These are phyloP conservation scores for Aspergillus novofumigatus DNA, from an alignment of 2,329 filamentous ascomycete species.

Conservation along the genomic window DNA sequence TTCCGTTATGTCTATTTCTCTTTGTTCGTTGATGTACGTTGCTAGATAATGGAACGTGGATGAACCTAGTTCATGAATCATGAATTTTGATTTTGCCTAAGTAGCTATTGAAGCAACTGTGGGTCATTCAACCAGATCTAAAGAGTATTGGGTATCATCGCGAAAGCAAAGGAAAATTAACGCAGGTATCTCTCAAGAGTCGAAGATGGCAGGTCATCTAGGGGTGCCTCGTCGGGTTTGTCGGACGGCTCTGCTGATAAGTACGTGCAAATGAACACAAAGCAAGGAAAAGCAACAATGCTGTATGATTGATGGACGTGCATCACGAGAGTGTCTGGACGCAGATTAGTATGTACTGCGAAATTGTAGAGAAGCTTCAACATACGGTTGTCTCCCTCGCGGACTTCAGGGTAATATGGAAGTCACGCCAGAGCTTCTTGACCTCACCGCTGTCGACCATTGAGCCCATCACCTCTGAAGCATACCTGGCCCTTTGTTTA, in stretches of 20 bases:
- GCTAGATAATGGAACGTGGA: constrained; percentile 28
- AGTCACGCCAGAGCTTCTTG: constrained; percentile 60
- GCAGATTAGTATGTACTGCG: not conserved
- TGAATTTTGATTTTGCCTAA: not conserved
- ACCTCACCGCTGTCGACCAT: constrained; percentile 62
- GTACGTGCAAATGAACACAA: not conserved
- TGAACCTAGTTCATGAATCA: constrained; percentile 5
- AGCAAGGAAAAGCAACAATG: not conserved
- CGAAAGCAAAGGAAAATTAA: not conserved
- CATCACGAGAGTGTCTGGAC: constrained; percentile 1
- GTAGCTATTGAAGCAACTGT: not conserved
- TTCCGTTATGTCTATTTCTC: constrained; percentile 16
- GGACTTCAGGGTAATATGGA: constrained; percentile 58
- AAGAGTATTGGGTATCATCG: constrained; percentile 1
- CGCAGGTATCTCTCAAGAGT: not conserved
- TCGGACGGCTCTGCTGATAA: not conserved
- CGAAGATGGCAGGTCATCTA: not conserved
- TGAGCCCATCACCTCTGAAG: constrained; percentile 58
- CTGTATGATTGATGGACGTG: not conserved
- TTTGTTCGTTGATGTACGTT: constrained; percentile 17
- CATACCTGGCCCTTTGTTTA: constrained; percentile 56
- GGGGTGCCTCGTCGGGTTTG: not conserved
- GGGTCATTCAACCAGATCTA: not conserved
- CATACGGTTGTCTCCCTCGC: constrained; percentile 51
- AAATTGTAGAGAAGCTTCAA: not conserved